Evolutionary conservation across 805 yeast genomes (phyloP).

Genomic region (Ogataea philodendri): DNA sequence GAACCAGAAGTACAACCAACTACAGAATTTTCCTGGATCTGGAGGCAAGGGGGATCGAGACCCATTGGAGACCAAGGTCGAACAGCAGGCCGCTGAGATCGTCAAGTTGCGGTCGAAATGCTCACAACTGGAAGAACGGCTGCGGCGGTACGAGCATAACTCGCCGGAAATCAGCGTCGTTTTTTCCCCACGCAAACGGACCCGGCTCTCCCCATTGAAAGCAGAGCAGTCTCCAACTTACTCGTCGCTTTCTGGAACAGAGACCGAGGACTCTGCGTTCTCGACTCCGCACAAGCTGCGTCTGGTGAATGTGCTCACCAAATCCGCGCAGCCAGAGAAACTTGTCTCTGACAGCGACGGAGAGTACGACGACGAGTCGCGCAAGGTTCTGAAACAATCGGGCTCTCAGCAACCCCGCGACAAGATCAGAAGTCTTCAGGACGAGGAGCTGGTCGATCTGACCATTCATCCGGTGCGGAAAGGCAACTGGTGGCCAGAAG

Average conservation of each 20-base stretch:
- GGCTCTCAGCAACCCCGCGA: slow-evolving; percentile 16
- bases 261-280: slow-evolving; percentile 17
- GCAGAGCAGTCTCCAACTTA: slow-evolving; percentile 5
- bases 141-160: background rate
- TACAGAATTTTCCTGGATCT: background rate
- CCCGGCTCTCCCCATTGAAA: background rate
- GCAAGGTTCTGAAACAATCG: slow-evolving; percentile 9
- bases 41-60: background rate
- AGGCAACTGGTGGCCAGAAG: slow-evolving; percentile 37
- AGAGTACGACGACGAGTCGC: slow-evolving; percentile 11
- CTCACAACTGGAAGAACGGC: slow-evolving; percentile 1
- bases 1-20: background rate
- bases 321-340: slow-evolving; percentile 1
- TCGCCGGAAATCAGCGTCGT: background rate
- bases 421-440: slow-evolving; percentile 4
- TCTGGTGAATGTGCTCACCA: slow-evolving; percentile 4
- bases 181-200: background rate
- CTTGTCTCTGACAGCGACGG: slow-evolving; percentile 4
- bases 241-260: slow-evolving; percentile 15
- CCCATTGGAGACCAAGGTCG: background rate
- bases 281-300: slow-evolving; percentile 7
- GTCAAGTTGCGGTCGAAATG: slow-evolving; percentile 3
- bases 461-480: slow-evolving; percentile 27
- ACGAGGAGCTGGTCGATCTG: slow-evolving; percentile 21
- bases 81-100: background rate